Evolutionary conservation across 306 rosid species (phyloP), one percentile per base, ranked within the genome.

Genomic region (Lotus japonicus): DNA sequence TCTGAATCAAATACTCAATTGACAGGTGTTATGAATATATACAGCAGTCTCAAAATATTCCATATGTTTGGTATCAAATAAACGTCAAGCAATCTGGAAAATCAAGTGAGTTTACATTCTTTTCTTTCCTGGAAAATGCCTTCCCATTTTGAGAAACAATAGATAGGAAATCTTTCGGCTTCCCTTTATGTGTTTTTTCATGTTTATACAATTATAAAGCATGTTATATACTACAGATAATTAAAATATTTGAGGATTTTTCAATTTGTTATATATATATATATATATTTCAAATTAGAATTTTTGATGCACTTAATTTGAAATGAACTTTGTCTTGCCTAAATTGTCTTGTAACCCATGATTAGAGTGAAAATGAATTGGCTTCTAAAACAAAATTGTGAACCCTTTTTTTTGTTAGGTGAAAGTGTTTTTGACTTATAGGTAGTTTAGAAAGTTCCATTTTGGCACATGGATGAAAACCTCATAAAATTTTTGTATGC

Each of bases 11-110:
- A 74, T 79, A 38, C 53, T 77, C 43, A 60, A 68, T 31, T 75
- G 78, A 50, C 88, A 94, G 99, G 88, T 89, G 96, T 77, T 80
- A 85, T 52, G 97, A 90, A 81, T 94, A 94, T 77, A 63, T 90
- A 55, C 76, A 55, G 70, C 69, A 88, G 79, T 78, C 88, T 82
- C 79, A 68, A 72, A 74, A 85, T 78, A 65, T 85, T 66, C 97
- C 99, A 16, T 36, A 66, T 77, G 92, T 94, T 82, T 74, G 91
- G 74, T 90, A 94, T 85, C 81, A 85, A 74, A 69, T 90, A 73
- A 86, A 81, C 75, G 77, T 90, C 70, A 78, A 66, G 38, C 94
- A 81, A 74, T 85, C 85, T 58, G 97, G 99, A 76, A 94, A 94
- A 82, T 14, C 92, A 55, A 77, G 99, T 94, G 83, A 83, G 99